A percentile compares a stretch with the other conserved stretches of the same genome.
These are phyloP conservation scores for Aspergillus brasiliensis DNA, from an alignment of 2,329 filamentous ascomycete genomes.

Conservation along the genomic window DNA sequence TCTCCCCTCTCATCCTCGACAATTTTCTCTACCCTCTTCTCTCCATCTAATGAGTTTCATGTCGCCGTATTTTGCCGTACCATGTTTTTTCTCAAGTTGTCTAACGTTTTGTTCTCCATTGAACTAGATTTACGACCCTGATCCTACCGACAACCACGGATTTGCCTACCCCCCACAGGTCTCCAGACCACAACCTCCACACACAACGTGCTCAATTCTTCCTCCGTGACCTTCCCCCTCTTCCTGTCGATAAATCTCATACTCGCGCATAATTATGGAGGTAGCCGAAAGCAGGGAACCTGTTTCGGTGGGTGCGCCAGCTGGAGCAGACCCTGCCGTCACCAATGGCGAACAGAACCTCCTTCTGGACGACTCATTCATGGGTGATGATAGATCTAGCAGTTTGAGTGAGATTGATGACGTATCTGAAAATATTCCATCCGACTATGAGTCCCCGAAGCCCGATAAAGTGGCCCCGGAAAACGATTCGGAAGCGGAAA, in stretches of 20 bases:
- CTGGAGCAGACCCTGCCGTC: constrained; percentile 35
- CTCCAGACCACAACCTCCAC: constrained; percentile 21
- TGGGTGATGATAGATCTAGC: constrained; percentile 76
- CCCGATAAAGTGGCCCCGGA: constrained; percentile 62
- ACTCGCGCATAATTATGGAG: constrained; percentile 38
- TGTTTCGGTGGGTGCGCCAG: constrained; percentile 36
- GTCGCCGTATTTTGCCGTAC: background rate
- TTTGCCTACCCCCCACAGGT: constrained; percentile 18
- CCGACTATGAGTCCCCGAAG: constrained; percentile 53
- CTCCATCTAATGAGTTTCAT: background rate
- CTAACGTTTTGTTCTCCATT: constrained; percentile 28
- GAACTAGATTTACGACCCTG: constrained; percentile 19
- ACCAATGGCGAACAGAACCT: constrained; percentile 41
- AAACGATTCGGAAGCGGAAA: constrained; percentile 84
- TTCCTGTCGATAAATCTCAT: background rate
- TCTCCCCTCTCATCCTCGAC: constrained; percentile 22
- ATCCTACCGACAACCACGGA: constrained; percentile 13
- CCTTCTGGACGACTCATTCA: constrained; percentile 45
- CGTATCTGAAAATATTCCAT: constrained; percentile 66
- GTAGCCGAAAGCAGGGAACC: constrained; percentile 41
- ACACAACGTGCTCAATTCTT: constrained; percentile 3
- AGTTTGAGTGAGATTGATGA: constrained; percentile 92
- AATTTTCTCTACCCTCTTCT: constrained; percentile 7
- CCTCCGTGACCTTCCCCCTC: constrained; percentile 2
- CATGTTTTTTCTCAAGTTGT: constrained; percentile 3